phyloP scores from a whole-genome alignment of 2,329 filamentous ascomycete genomes.

The Fusarium devonianum region DNA sequence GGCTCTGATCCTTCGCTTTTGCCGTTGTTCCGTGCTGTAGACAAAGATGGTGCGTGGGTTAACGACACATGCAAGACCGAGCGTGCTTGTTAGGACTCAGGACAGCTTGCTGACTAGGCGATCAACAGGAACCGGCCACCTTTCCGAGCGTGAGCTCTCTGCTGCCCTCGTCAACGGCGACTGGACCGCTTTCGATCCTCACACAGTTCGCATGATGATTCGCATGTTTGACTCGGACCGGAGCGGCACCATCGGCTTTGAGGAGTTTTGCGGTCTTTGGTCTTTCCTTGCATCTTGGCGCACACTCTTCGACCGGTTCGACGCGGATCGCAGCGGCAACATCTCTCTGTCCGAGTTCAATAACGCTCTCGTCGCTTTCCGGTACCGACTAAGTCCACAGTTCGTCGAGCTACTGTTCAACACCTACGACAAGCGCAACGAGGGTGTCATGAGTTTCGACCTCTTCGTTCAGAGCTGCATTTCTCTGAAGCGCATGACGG shows the following conservation, averaged over 20 bases:
- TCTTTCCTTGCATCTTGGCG: conserved; percentile 95
- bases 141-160: conserved; percentile 86
- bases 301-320: conserved; percentile 92
- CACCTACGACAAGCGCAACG: conserved; percentile 81
- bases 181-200: conserved; percentile 90
- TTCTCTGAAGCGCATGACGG: conserved; percentile 96
- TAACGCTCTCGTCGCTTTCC: conserved; percentile 90
- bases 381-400: conserved; percentile 83
- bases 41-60: conserved; percentile 76
- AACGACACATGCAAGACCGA: not conserved
- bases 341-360: conserved; percentile 88
- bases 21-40: conserved; percentile 88
- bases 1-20: conserved; percentile 66
- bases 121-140: conserved; percentile 71
- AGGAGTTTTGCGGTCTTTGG: conserved; percentile 97
- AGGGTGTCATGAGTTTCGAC: conserved; percentile 86
- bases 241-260: conserved; percentile 87
- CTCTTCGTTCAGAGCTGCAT: conserved; percentile 98
- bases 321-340: conserved; percentile 83
- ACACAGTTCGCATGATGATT: conserved; percentile 99
- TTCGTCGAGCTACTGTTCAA: conserved; percentile 88
- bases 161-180: conserved; percentile 95
- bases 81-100: not conserved
- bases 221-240: conserved; percentile 98
- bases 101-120: conserved; percentile 11